Evolutionary conservation across 371 early-diverging fungal species (phyloP).

Genomic region (Blakeslea trispora): DNA sequence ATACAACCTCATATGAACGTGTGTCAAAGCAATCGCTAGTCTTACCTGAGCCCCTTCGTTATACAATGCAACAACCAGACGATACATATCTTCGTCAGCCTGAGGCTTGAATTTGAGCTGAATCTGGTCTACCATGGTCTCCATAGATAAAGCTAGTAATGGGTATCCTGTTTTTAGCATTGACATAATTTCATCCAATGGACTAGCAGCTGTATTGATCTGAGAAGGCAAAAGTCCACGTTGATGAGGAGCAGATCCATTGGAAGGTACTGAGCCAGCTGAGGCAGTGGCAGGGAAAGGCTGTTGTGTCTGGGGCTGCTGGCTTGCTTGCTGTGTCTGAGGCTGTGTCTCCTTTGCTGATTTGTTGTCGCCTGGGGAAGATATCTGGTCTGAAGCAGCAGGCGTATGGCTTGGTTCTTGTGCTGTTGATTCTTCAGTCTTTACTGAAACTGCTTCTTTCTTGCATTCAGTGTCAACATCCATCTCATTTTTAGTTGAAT

Average conservation of each 20-base stretch:
- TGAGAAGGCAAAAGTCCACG: slow-evolving; percentile 14
- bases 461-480: not conserved
- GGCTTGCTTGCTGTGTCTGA: not conserved
- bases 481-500: not conserved
- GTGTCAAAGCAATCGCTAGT: not conserved
- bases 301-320: not conserved
- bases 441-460: not conserved
- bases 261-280: not conserved
- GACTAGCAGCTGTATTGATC: slow-evolving; percentile 36
- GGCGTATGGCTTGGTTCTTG: slow-evolving; percentile 1
- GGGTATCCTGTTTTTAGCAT: slow-evolving; percentile 96
- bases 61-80: slow-evolving; percentile 86
- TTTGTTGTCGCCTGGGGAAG: slow-evolving; percentile 7
- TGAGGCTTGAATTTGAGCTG: slow-evolving; percentile 89
- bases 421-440: not conserved
- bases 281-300: not conserved
- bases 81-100: slow-evolving; percentile 95
- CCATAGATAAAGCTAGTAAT: slow-evolving; percentile 92
- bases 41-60: slow-evolving; percentile 86
- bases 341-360: slow-evolving; percentile 1
- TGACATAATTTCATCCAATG: slow-evolving; percentile 97
- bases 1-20: not conserved
- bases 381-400: slow-evolving; percentile 2
- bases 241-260: not conserved
- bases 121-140: slow-evolving; percentile 97